Evolutionary conservation across 2,329 filamentous ascomycete species (phyloP).

Genomic region (Monilinia polystroma): DNA sequence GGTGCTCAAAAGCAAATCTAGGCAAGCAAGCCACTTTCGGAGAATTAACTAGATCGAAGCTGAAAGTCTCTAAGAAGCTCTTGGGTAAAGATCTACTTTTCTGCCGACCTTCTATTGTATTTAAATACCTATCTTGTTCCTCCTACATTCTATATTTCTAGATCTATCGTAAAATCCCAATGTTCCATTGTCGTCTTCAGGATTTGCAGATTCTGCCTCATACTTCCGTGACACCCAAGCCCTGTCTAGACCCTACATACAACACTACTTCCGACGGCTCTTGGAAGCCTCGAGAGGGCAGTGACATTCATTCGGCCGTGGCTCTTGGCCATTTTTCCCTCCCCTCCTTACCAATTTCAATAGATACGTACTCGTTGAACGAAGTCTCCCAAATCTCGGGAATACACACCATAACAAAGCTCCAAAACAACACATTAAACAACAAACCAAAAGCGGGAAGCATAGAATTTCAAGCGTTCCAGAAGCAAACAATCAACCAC

Average conservation of each 20-base stretch:
- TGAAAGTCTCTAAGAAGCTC: constrained; percentile 17
- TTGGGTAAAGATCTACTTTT: background rate
- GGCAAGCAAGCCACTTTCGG: constrained; percentile 14
- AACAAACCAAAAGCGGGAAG: background rate
- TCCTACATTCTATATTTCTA: constrained; percentile 8
- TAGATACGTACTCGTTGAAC: constrained; percentile 8
- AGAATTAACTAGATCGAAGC: constrained; percentile 10
- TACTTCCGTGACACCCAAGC: constrained; percentile 4
- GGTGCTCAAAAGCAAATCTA: constrained; percentile 6
- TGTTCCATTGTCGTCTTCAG: constrained; percentile 3
- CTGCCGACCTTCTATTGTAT: constrained; percentile 2
- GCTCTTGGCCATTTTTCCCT: background rate
- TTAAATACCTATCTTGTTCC: constrained; percentile 15
- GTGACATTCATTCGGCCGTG: constrained; percentile 20
- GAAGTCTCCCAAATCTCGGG: background rate
- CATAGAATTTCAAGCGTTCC: background rate
- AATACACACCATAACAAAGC: background rate
- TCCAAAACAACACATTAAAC: background rate
- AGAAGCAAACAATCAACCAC: constrained; percentile 3
- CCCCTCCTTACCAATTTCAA: background rate
- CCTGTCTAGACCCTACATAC: constrained; percentile 15
- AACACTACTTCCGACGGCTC: constrained; percentile 11
- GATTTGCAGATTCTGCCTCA: background rate
- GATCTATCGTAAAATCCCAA: constrained; percentile 4
- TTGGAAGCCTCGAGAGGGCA: constrained; percentile 18